phyloP scores from a whole-genome alignment of 257 asterid genomes.

The Hygrophila difformis region DNA sequence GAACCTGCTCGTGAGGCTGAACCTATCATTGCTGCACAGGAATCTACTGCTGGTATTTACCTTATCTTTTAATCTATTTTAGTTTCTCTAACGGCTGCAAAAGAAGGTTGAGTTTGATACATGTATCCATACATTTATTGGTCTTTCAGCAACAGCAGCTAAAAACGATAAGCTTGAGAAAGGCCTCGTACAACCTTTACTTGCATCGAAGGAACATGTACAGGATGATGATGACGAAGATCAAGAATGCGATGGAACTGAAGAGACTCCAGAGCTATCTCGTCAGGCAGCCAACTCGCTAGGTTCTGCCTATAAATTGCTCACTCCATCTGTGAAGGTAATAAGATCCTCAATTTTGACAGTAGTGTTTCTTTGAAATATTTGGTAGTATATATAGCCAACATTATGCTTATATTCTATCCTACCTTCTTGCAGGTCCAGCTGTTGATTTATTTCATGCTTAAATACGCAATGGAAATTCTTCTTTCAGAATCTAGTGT shows the following conservation, averaged over 20 bases:
- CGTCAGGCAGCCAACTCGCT: constrained; percentile 77
- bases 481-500: constrained; percentile 97
- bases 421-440: constrained; percentile 98
- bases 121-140: not conserved
- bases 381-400: no score
- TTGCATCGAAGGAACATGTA: constrained; percentile 39
- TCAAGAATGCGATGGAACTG: constrained; percentile 74
- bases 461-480: constrained; percentile 93
- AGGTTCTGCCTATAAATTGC: constrained; percentile 70
- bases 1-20: constrained; percentile 64
- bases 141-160: constrained; percentile 32
- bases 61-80: not conserved
- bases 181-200: constrained; percentile 74
- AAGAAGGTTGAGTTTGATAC: no score
- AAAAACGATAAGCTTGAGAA: constrained; percentile 65
- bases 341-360: not conserved
- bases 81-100: no score
- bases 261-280: constrained; percentile 75
- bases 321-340: constrained; percentile 98
- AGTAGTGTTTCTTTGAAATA: no score
- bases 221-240: constrained; percentile 67
- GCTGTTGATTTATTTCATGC: constrained; percentile 91
- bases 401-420: not conserved
- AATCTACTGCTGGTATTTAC: constrained; percentile 46
- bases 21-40: constrained; percentile 26